These are phyloP conservation scores for Pisolithus marmoratus DNA, from an alignment of 768 basidiomycete genomes.

Conservation along the genomic window DNA sequence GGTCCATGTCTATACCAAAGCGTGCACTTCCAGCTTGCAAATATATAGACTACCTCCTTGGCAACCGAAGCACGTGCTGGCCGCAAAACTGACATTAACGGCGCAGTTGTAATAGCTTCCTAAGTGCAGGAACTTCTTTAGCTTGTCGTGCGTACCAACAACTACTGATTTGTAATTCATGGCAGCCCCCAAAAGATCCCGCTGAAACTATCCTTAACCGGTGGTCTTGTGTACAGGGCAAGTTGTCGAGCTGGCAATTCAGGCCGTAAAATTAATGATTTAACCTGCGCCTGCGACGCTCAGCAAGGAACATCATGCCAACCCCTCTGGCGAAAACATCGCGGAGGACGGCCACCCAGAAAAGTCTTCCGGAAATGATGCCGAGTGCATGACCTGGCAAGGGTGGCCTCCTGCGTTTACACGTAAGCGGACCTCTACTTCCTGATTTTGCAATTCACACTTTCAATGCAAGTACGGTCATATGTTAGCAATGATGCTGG, in stretches of 20 bases:
- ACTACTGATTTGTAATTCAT: no score
- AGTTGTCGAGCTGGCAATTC: conserved; percentile 59
- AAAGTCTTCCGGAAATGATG: neutral
- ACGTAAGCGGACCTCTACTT: neutral
- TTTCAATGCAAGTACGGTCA: neutral
- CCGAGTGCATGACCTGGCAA: neutral
- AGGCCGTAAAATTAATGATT: conserved; percentile 46
- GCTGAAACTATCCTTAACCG: conserved; percentile 48
- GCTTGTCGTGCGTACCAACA: no score
- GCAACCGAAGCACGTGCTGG: no score
- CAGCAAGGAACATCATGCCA: no score
- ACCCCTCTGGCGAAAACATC: neutral
- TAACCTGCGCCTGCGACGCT: no score
- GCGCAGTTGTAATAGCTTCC: no score
- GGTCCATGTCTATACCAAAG: conserved; percentile 43
- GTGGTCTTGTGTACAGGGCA: conserved; percentile 45
- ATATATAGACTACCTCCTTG: conserved; percentile 42
- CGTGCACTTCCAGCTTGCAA: conserved; percentile 38
- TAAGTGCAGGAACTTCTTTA: no score
- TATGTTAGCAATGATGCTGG: conserved; percentile 13
- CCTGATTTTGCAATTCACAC: neutral
- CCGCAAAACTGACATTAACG: no score
- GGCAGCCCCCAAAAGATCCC: no score
- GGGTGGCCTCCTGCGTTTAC: neutral
- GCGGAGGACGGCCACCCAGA: neutral